These are phyloP conservation scores for Hypoxylon sp. DNA, from an alignment of 2,329 filamentous ascomycete species.

Conservation along the genomic window DNA sequence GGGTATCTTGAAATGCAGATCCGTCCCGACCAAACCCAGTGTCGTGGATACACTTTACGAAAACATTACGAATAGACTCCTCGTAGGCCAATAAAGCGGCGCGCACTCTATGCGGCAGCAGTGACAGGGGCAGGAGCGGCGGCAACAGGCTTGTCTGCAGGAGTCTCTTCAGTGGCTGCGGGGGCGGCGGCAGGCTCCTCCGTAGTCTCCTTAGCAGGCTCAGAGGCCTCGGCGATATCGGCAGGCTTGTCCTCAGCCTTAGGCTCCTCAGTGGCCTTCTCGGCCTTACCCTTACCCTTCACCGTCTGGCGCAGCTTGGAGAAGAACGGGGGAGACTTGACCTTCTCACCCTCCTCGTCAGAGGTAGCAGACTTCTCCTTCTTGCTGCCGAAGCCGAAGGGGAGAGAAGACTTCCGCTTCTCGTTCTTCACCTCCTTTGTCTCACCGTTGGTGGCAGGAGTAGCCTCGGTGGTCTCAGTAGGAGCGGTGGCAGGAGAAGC, in stretches of 20 bases:
- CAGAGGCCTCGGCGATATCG: slow-evolving; percentile 47
- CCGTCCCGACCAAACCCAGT: slow-evolving; percentile 56
- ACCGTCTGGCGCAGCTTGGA: slow-evolving; percentile 67
- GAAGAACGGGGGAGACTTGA: slow-evolving; percentile 68
- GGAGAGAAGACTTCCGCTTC: slow-evolving; percentile 86
- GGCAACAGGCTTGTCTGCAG: slow-evolving; percentile 51
- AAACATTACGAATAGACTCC: slow-evolving; percentile 50
- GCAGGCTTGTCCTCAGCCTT: slow-evolving; percentile 48
- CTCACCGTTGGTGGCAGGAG: slow-evolving; percentile 67
- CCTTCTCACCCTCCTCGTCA: slow-evolving; percentile 75
- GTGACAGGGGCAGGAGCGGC: slow-evolving; percentile 53
- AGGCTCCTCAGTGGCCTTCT: slow-evolving; percentile 51
- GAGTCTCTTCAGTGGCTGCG: slow-evolving; percentile 45
- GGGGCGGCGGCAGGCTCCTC: slow-evolving; percentile 41
- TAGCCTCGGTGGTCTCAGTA: slow-evolving; percentile 63
- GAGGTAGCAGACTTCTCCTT: slow-evolving; percentile 75
- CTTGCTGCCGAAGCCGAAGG: slow-evolving; percentile 84
- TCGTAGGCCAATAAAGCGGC: slow-evolving; percentile 32
- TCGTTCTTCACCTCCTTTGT: slow-evolving; percentile 76
- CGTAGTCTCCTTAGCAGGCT: slow-evolving; percentile 42
- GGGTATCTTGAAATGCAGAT: slow-evolving; percentile 60
- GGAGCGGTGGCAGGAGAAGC: slow-evolving; percentile 63
- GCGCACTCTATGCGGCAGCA: slow-evolving; percentile 55
- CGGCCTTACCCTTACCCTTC: slow-evolving; percentile 55
- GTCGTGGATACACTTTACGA: slow-evolving; percentile 53